phyloP scores from a whole-genome alignment of 805 yeast genomes.

The Yarrowia deformans region DNA sequence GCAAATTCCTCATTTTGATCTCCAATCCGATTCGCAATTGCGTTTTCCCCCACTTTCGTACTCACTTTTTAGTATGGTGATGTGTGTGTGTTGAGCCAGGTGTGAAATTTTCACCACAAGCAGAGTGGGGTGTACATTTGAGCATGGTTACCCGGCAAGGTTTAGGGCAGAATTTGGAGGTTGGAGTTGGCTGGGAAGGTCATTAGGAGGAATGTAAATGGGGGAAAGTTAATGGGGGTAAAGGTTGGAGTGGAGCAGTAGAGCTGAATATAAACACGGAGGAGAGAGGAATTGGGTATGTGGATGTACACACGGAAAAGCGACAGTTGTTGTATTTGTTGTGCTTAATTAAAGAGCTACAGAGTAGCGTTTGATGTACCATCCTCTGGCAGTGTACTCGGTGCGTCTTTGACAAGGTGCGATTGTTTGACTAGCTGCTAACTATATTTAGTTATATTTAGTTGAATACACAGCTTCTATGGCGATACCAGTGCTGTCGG shows the following conservation, averaged over 20 bases:
- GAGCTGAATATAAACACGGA: too few relatives aligned
- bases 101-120: slow-evolving; percentile 19
- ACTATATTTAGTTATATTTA: not conserved
- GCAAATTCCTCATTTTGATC: not conserved
- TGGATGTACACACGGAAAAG: too few relatives aligned
- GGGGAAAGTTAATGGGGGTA: not conserved
- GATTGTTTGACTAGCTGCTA: too few relatives aligned
- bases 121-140: slow-evolving; percentile 38
- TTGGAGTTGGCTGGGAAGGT: not conserved
- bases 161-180: not conserved
- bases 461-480: too few relatives aligned
- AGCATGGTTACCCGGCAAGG: slow-evolving; percentile 26
- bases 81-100: slow-evolving; percentile 2
- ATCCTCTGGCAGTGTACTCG: too few relatives aligned
- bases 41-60: not conserved
- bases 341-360: too few relatives aligned
- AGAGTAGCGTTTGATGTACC: too few relatives aligned
- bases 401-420: too few relatives aligned
- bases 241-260: not conserved
- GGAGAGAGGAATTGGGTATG: too few relatives aligned
- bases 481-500: too few relatives aligned
- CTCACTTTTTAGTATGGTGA: slow-evolving; percentile 35
- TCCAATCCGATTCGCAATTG: slow-evolving; percentile 1
- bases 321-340: too few relatives aligned
- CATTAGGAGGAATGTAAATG: not conserved